Conservation (phyloP, 352 stramenopile genomes). For the Globisporangium yorkense region DNA sequence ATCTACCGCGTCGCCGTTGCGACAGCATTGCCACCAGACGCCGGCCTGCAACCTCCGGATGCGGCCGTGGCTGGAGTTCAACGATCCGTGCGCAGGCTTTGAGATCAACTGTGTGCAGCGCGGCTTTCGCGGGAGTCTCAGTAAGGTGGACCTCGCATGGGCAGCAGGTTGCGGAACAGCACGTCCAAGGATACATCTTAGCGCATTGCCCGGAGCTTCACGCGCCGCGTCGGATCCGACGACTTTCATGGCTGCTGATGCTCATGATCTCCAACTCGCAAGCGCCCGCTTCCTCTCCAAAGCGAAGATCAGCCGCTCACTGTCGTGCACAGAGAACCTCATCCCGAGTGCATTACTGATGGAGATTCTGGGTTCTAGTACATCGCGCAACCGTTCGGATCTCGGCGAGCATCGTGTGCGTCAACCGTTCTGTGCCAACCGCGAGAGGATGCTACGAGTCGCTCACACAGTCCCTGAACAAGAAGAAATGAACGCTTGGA, state of each 20-base stretch:
- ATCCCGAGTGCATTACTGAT: not conserved
- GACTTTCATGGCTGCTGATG: constrained; percentile 12
- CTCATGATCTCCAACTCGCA: constrained; percentile 10
- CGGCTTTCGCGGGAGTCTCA: not conserved
- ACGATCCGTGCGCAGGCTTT: not conserved
- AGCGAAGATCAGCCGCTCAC: not conserved
- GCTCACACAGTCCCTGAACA: not conserved
- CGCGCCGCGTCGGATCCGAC: not conserved
- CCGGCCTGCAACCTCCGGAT: constrained; percentile 5
- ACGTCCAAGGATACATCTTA: constrained; percentile 1
- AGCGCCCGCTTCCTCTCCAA: not conserved
- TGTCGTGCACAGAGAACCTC: constrained; percentile 5
- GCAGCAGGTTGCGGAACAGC: not conserved
- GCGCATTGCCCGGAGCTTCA: constrained; percentile 3
- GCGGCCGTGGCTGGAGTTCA: constrained; percentile 2
- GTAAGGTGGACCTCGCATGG: not conserved
- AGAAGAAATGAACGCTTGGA: not conserved
- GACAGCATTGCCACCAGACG: not conserved
- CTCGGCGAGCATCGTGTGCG: not conserved
- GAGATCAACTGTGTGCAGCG: constrained; percentile 5
- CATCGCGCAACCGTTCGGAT: not conserved
- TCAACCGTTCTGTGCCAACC: not conserved
- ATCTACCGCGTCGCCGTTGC: not conserved
- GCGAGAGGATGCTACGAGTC: constrained; percentile 2
- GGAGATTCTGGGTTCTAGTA: not conserved